Percentiles rank a stretch among this genome's conserved stretches.
Evolutionary conservation across 306 rosid species (phyloP).

Genomic region (Castanea sativa): DNA sequence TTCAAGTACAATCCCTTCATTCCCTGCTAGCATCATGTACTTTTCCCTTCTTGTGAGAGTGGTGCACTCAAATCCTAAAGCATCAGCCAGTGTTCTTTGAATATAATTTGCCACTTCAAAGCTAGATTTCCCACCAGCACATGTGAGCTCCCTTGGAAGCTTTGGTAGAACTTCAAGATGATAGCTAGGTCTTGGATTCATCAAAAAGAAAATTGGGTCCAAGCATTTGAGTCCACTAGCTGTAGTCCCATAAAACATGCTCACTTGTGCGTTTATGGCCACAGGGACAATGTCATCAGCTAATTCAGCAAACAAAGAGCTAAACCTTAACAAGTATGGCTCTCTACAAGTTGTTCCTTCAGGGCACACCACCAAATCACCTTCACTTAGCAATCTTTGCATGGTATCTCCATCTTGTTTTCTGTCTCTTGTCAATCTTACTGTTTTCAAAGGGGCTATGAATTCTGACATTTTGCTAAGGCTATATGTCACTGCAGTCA

Average conservation of each 20-base stretch:
- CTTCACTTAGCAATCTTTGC: slow-evolving; percentile 52
- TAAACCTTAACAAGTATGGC: slow-evolving; percentile 82
- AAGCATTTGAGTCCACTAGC: slow-evolving; percentile 86
- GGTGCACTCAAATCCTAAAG: slow-evolving; percentile 90
- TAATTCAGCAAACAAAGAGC: slow-evolving; percentile 85
- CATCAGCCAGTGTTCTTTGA: slow-evolving; percentile 59
- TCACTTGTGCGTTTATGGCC: slow-evolving; percentile 58
- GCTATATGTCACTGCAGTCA: slow-evolving; percentile 79
- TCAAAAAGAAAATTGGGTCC: slow-evolving; percentile 79
- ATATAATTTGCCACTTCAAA: slow-evolving; percentile 78
- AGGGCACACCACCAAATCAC: slow-evolving; percentile 92
- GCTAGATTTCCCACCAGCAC: slow-evolving; percentile 67
- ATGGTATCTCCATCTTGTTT: slow-evolving; percentile 63
- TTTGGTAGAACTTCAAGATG: slow-evolving; percentile 59
- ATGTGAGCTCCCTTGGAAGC: slow-evolving; percentile 53
- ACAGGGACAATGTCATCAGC: slow-evolving; percentile 87
- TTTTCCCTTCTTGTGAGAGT: slow-evolving; percentile 76
- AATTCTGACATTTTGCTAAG: slow-evolving; percentile 62
- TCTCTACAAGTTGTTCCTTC: slow-evolving; percentile 98
- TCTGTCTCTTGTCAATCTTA: slow-evolving; percentile 71
- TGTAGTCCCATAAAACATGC: slow-evolving; percentile 95
- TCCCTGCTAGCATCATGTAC: slow-evolving; percentile 93
- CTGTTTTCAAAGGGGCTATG: slow-evolving; percentile 59
- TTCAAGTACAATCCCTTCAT: slow-evolving; percentile 66
- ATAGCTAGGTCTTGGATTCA: slow-evolving; percentile 82